phyloP scores from a whole-genome alignment of 306 rosid genomes.

The Coriaria nepalensis region DNA sequence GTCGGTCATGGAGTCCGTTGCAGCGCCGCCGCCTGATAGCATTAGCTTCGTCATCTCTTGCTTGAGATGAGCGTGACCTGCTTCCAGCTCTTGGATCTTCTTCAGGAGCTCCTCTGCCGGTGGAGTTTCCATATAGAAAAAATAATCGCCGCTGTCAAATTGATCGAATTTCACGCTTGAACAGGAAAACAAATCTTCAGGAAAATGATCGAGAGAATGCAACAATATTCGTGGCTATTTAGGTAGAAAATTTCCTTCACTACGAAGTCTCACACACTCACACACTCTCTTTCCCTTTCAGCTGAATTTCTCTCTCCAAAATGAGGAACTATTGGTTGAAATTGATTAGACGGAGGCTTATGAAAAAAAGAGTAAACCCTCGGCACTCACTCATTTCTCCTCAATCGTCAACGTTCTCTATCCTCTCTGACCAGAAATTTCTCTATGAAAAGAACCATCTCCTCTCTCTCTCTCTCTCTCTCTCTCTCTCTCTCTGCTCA shows the following conservation, averaged over 20 bases:
- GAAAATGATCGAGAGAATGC: slow-evolving; percentile 2
- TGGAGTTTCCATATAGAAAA: slow-evolving; percentile 39
- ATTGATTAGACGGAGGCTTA: slow-evolving; percentile 17
- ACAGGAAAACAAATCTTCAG: slow-evolving; percentile 11
- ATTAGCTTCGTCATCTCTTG: slow-evolving; percentile 72
- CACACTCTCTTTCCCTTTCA: neutral
- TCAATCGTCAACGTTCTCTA: neutral
- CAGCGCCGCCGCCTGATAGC: slow-evolving; percentile 20
- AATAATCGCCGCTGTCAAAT: slow-evolving; percentile 2
- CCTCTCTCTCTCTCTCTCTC: too few species aligned
- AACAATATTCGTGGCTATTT: slow-evolving; percentile 11
- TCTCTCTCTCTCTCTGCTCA: too few species aligned
- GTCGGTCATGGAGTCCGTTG: slow-evolving; percentile 14
- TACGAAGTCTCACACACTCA: slow-evolving; percentile 4
- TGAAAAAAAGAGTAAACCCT: neutral
- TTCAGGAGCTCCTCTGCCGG: slow-evolving; percentile 58
- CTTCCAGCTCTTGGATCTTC: slow-evolving; percentile 85
- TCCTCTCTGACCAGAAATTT: slow-evolving; percentile 10
- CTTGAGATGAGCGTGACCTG: slow-evolving; percentile 70
- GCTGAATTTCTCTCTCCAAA: neutral
- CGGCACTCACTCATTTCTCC: slow-evolving; percentile 3
- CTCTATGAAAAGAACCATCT: too few species aligned
- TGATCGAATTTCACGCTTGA: slow-evolving; percentile 11
- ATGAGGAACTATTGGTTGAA: slow-evolving; percentile 15
- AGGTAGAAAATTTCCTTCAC: neutral